These are phyloP conservation scores for Salicornia ramosissima DNA, from an alignment of 148 eudicot genomes.

Conservation along the genomic window DNA sequence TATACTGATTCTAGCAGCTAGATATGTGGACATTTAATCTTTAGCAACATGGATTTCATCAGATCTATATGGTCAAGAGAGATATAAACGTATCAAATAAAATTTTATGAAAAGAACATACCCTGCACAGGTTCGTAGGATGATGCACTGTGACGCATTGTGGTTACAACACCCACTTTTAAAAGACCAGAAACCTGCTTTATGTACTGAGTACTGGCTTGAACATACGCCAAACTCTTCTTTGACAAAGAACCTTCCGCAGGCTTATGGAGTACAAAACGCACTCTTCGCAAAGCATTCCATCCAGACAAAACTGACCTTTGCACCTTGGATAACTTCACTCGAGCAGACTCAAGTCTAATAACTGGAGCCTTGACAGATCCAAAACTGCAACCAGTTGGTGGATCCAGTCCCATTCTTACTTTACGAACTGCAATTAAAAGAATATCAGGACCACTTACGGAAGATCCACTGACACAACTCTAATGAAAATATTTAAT, in stretches of 20 bases:
- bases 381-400: slow-evolving; percentile 73
- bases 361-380: slow-evolving; percentile 53
- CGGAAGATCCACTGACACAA: not conserved
- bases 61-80: not conserved
- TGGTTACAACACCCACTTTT: slow-evolving; percentile 78
- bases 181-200: slow-evolving; percentile 85
- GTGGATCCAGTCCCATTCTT: slow-evolving; percentile 76
- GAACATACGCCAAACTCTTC: slow-evolving; percentile 83
- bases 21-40: not conserved
- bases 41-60: not conserved
- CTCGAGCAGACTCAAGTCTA: slow-evolving; percentile 45
- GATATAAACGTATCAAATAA: not conserved
- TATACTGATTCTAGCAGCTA: too few relatives aligned
- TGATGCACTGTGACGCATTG: slow-evolving; percentile 61
- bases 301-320: slow-evolving; percentile 62
- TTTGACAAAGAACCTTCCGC: slow-evolving; percentile 64
- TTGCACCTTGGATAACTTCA: slow-evolving; percentile 43
- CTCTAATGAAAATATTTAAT: slow-evolving; percentile 1
- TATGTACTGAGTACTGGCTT: slow-evolving; percentile 76
- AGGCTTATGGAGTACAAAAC: slow-evolving; percentile 54
- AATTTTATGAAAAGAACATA: slow-evolving; percentile 21
- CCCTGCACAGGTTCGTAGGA: slow-evolving; percentile 76
- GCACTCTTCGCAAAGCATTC: slow-evolving; percentile 58
- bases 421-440: slow-evolving; percentile 73
- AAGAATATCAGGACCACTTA: slow-evolving; percentile 9